A percentile compares a stretch with the other conserved stretches of the same genome.
These are phyloP conservation scores for Aspergillus cavernicola DNA, from an alignment of 495 filamentous ascomycete species.

Conservation along the genomic window DNA sequence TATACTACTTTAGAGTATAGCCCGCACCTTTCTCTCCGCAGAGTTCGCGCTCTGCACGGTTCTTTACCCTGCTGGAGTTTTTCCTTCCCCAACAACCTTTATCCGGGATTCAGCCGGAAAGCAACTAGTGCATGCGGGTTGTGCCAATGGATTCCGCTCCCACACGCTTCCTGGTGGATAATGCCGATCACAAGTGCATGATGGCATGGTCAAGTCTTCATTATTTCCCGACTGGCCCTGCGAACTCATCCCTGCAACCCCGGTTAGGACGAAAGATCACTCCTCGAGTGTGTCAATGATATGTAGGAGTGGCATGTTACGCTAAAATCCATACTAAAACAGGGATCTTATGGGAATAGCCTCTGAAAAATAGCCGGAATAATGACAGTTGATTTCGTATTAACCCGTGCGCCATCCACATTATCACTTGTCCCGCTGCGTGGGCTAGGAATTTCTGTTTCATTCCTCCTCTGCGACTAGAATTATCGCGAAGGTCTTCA, in stretches of 20 bases:
- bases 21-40: neutral
- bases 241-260: neutral
- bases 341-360: conserved; percentile 1
- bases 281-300: too few relatives aligned
- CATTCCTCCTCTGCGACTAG: neutral
- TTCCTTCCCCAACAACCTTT: neutral
- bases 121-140: neutral
- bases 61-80: neutral
- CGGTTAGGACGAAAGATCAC: too few relatives aligned
- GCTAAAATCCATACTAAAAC: conserved; percentile 3
- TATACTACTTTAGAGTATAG: neutral
- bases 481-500: neutral
- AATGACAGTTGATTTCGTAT: neutral
- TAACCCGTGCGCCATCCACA: neutral
- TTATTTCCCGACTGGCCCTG: neutral
- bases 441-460: neutral
- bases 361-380: conserved; percentile 6
- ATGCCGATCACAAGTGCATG: neutral
- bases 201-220: conserved; percentile 2
- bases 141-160: neutral
- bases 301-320: too few relatives aligned
- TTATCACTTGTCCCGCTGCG: neutral
- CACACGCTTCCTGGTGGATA: neutral
- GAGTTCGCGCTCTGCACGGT: neutral
- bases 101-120: conserved; percentile 12